A percentile compares a stretch with the other conserved stretches of the same genome.
Evolutionary conservation across 371 early-diverging fungal species (phyloP).

Genomic region (Paraphysoderma sedebokerense): DNA sequence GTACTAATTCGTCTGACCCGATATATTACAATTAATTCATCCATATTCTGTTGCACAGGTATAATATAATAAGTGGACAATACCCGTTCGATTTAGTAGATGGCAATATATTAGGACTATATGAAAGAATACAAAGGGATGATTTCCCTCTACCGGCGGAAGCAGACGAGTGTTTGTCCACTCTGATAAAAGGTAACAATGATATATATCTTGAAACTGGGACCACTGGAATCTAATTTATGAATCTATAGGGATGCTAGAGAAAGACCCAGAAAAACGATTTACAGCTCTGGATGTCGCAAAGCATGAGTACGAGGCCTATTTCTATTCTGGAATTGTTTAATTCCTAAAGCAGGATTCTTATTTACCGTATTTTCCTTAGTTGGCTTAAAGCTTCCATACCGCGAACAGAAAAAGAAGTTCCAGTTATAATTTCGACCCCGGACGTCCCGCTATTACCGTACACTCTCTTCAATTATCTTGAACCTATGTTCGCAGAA

Average conservation of each 20-base stretch:
- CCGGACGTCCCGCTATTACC: not conserved
- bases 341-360: not conserved
- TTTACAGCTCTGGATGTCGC: not conserved
- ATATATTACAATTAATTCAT: not conserved
- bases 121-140: not conserved
- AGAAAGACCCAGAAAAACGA: not conserved
- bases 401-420: not conserved
- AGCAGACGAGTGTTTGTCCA: not conserved
- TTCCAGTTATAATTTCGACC: not conserved
- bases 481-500: not conserved
- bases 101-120: not conserved
- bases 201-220: not conserved
- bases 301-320: not conserved
- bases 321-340: not conserved
- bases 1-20: no score
- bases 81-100: constrained; percentile 20
- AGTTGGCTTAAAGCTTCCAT: not conserved
- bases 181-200: not conserved
- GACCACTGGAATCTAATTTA: not conserved
- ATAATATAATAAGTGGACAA: constrained; percentile 24
- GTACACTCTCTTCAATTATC: not conserved
- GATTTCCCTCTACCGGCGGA: not conserved
- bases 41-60: constrained; percentile 7
- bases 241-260: not conserved
- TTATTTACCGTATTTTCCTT: not conserved